These are phyloP conservation scores for Auriculariales sp. DNA, from an alignment of 768 basidiomycete genomes.

Conservation along the genomic window DNA sequence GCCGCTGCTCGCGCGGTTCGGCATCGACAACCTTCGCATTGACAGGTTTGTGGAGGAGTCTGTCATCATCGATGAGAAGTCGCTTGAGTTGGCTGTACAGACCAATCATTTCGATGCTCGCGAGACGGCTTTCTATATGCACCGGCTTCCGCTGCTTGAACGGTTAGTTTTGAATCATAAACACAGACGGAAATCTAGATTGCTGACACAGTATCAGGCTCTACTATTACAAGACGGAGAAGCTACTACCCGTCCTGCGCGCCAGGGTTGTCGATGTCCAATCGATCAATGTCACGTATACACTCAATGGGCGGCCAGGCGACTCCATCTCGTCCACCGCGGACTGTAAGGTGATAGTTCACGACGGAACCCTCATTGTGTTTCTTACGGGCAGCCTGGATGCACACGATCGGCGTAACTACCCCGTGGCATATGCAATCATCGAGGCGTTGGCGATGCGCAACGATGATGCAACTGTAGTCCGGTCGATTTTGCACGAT, in stretches of 20 bases:
- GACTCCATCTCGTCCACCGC: too few relatives aligned
- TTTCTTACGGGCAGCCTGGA: background rate
- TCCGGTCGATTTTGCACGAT: background rate
- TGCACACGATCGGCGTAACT: background rate
- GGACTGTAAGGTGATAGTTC: too few relatives aligned
- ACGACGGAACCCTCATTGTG: background rate
- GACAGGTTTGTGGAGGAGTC: background rate
- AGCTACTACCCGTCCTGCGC: background rate
- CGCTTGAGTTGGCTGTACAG: background rate
- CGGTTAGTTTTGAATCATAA: background rate
- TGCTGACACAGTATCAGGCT: background rate
- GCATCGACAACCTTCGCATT: background rate
- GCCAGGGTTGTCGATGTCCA: too few relatives aligned
- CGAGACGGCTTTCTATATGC: background rate
- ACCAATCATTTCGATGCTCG: background rate
- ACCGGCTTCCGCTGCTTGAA: background rate
- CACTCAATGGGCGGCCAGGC: too few relatives aligned
- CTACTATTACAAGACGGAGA: background rate
- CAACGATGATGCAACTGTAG: background rate
- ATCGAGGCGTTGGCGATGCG: background rate
- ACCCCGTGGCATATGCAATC: background rate
- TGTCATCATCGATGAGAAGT: background rate
- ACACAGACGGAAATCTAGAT: background rate
- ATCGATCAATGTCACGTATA: too few relatives aligned
- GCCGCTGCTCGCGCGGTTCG: background rate